Conservation (phyloP, 192 early-diverging fungal species). For the Coemansia sp. region DNA sequence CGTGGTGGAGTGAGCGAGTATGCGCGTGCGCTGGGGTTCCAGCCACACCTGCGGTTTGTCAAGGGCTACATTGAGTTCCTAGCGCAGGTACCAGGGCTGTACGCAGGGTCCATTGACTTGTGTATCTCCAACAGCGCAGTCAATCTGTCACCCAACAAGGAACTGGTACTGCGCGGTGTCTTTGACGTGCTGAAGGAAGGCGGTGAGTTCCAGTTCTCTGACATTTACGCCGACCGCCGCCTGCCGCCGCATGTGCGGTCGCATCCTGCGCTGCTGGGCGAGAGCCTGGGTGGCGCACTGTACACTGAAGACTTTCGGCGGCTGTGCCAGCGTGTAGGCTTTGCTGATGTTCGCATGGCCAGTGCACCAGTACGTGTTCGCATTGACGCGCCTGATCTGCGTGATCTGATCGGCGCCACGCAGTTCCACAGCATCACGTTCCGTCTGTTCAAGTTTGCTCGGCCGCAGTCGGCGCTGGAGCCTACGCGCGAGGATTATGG, state of each 20-base stretch:
- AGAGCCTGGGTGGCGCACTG: constrained; percentile 46
- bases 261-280: constrained; percentile 46
- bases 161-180: constrained; percentile 41
- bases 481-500: constrained; percentile 48
- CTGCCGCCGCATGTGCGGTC: constrained; percentile 37
- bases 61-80: constrained; percentile 51
- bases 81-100: constrained; percentile 14
- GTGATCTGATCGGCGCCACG: constrained; percentile 30
- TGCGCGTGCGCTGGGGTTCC: constrained; percentile 33
- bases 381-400: constrained; percentile 31
- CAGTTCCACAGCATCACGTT: constrained; percentile 42
- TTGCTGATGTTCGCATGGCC: constrained; percentile 28
- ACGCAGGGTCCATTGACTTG: constrained; percentile 38
- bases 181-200: constrained; percentile 32
- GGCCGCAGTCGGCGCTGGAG: constrained; percentile 38
- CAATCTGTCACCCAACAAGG: constrained; percentile 54
- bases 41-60: constrained; percentile 40
- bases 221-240: constrained; percentile 47
- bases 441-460: constrained; percentile 42
- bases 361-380: constrained; percentile 24
- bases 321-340: constrained; percentile 29
- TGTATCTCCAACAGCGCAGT: constrained; percentile 51
- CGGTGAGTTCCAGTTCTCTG: constrained; percentile 49
- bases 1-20: constrained; percentile 20
- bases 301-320: constrained; percentile 42